A percentile compares a stretch with the other conserved stretches of the same genome.
Conservation (phyloP, 371 early-diverging fungal genomes). For the Haplosporangium sp. region DNA sequence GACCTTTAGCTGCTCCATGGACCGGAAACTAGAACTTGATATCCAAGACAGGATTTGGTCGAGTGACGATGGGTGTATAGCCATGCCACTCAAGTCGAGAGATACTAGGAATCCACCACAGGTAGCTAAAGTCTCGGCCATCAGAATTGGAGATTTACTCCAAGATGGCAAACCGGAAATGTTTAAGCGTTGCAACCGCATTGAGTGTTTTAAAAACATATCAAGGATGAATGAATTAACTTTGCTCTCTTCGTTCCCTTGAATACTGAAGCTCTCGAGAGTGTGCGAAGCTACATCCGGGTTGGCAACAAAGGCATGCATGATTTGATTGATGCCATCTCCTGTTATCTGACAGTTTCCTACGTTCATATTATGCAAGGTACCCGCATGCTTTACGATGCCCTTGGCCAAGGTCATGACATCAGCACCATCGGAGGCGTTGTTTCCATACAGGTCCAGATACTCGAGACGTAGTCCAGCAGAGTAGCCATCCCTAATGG, state of each 20-base stretch:
- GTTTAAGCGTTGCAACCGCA: slow-evolving; percentile 26
- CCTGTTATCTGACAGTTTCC: slow-evolving; percentile 46
- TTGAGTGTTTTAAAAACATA: slow-evolving; percentile 52
- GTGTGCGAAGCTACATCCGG: slow-evolving; percentile 40
- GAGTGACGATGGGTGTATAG: slow-evolving; percentile 34
- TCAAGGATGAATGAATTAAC: slow-evolving; percentile 48
- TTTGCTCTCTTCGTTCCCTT: slow-evolving; percentile 41
- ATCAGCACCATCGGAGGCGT: slow-evolving; percentile 50
- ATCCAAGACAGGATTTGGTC: slow-evolving; percentile 40
- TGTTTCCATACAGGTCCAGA: slow-evolving; percentile 40
- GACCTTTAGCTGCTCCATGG: slow-evolving; percentile 27
- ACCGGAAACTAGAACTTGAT: slow-evolving; percentile 27
- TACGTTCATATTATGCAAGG: slow-evolving; percentile 23
- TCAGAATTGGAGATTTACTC: slow-evolving; percentile 49
- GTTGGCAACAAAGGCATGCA: slow-evolving; percentile 55
- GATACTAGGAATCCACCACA: slow-evolving; percentile 26
- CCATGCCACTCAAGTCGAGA: slow-evolving; percentile 44
- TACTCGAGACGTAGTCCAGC: slow-evolving; percentile 41
- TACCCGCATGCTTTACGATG: slow-evolving; percentile 50
- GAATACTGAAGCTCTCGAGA: slow-evolving; percentile 36
- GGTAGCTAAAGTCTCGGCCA: slow-evolving; percentile 38
- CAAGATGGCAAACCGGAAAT: slow-evolving; percentile 46
- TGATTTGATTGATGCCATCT: slow-evolving; percentile 52
- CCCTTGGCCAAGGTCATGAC: slow-evolving; percentile 51
- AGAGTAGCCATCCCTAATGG: slow-evolving; percentile 38